Conservation (phyloP, 495 filamentous ascomycete genomes). For the Chaetomidium leptoderma region DNA sequence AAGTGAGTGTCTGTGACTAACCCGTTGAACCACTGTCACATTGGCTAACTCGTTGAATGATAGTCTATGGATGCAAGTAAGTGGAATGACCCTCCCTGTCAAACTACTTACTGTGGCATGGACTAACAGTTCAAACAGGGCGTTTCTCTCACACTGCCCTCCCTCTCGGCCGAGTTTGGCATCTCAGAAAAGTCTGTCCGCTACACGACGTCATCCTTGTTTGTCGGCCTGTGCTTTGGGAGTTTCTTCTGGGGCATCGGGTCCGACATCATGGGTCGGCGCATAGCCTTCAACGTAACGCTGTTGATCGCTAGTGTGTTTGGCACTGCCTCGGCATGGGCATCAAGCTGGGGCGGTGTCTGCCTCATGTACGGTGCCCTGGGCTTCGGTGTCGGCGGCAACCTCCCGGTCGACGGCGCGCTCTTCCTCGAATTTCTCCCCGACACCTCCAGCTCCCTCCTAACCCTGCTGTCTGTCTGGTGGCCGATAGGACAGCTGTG, state of each 20-base stretch:
- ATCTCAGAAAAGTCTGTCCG: conserved; percentile 49
- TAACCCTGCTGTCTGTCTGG: conserved; percentile 73
- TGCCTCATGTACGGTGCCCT: conserved; percentile 48
- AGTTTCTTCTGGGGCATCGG: conserved; percentile 80
- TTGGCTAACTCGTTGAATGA: conserved; percentile 1
- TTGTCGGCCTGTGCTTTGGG: conserved; percentile 62
- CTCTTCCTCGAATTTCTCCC: conserved; percentile 79
- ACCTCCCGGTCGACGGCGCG: conserved; percentile 75
- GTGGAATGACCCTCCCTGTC: conserved; percentile 3
- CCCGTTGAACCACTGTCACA: too few relatives aligned
- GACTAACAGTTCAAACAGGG: conserved; percentile 35
- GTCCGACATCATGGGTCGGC: conserved; percentile 65
- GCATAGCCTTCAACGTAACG: conserved; percentile 74
- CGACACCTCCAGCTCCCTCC: conserved; percentile 66
- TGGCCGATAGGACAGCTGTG: conserved; percentile 74
- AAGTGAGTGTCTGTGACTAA: conserved; percentile 41
- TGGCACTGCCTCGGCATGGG: conserved; percentile 63
- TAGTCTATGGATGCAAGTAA: conserved; percentile 53
- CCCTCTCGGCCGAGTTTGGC: conserved; percentile 63
- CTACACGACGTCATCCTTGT: conserved; percentile 50
- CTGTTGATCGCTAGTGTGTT: conserved; percentile 67
- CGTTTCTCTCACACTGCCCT: conserved; percentile 70
- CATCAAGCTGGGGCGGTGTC: conserved; percentile 63
- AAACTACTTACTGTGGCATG: too few relatives aligned
- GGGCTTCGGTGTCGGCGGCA: conserved; percentile 59